Evolutionary conservation across 441 rosid species (phyloP).

Genomic region (Mallotus japonicus): DNA sequence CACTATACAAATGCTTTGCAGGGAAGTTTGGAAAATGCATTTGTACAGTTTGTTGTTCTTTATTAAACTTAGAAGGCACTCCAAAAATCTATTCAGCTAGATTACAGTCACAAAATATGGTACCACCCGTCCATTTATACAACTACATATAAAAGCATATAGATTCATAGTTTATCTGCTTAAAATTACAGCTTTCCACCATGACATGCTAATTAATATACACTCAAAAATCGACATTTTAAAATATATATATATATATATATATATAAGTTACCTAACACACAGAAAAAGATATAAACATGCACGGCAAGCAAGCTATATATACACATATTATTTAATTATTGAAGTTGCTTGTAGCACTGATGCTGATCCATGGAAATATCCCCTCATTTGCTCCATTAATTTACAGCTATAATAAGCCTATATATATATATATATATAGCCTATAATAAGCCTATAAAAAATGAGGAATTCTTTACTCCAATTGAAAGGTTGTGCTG

Average conservation of each 20-base stretch:
- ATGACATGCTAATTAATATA: neutral
- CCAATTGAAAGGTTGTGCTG: too few relatives aligned
- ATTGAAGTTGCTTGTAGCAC: neutral
- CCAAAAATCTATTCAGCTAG: slow-evolving; percentile 22
- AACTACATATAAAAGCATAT: neutral
- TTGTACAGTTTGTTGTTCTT: slow-evolving; percentile 6
- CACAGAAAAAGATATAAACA: neutral
- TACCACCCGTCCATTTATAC: slow-evolving; percentile 4
- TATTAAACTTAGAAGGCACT: slow-evolving; percentile 52
- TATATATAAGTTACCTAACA: slow-evolving; percentile 4
- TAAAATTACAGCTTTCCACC: neutral
- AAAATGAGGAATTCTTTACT: too few relatives aligned
- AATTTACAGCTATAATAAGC: neutral
- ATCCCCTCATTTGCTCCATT: neutral
- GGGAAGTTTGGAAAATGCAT: slow-evolving; percentile 42
- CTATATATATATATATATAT: too few relatives aligned
- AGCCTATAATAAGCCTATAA: neutral
- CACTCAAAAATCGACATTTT: neutral
- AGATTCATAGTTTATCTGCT: neutral
- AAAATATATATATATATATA: too few relatives aligned
- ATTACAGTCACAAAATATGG: slow-evolving; percentile 9
- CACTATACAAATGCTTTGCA: slow-evolving; percentile 39
- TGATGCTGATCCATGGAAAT: neutral
- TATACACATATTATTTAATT: neutral
- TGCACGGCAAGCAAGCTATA: neutral